Conservation (phyloP, 352 stramenopile species). For the Phytopythium ostracodes region DNA sequence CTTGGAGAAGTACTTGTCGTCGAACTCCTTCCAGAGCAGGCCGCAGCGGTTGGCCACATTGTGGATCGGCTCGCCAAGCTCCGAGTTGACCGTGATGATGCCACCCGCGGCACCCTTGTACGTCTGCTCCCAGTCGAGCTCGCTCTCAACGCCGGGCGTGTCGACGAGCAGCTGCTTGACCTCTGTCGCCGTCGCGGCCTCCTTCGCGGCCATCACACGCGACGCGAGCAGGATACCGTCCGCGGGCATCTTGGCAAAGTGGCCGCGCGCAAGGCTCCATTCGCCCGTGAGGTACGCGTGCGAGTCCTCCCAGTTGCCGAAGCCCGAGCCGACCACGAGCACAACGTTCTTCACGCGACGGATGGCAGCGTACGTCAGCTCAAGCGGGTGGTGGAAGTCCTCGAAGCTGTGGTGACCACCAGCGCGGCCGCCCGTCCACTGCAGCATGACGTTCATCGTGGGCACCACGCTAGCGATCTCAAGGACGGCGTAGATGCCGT, state of each 20-base stretch:
- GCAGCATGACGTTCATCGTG: constrained; percentile 78
- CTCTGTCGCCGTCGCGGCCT: constrained; percentile 76
- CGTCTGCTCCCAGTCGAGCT: constrained; percentile 74
- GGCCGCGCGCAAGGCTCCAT: constrained; percentile 59
- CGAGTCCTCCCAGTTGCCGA: constrained; percentile 82
- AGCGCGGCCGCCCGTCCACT: constrained; percentile 84
- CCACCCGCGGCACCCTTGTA: constrained; percentile 69
- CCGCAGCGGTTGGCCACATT: constrained; percentile 77
- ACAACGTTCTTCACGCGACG: constrained; percentile 74
- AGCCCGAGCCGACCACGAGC: constrained; percentile 84
- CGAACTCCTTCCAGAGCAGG: constrained; percentile 80
- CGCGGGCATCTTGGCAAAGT: constrained; percentile 63
- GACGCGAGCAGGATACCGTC: constrained; percentile 83
- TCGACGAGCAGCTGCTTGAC: constrained; percentile 85
- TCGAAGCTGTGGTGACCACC: constrained; percentile 88
- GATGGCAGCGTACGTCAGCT: constrained; percentile 72
- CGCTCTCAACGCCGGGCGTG: constrained; percentile 64
- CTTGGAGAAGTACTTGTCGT: constrained; percentile 84
- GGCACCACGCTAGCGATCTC: constrained; percentile 63
- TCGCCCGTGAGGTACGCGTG: constrained; percentile 79
- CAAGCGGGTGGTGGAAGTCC: constrained; percentile 81
- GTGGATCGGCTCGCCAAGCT: constrained; percentile 85
- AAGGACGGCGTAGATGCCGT: constrained; percentile 71
- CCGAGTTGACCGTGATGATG: constrained; percentile 78
- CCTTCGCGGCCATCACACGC: constrained; percentile 84